Evolutionary conservation across 208 protist genomes (phyloP).

Genomic region (Leishmania martiniquensis): DNA sequence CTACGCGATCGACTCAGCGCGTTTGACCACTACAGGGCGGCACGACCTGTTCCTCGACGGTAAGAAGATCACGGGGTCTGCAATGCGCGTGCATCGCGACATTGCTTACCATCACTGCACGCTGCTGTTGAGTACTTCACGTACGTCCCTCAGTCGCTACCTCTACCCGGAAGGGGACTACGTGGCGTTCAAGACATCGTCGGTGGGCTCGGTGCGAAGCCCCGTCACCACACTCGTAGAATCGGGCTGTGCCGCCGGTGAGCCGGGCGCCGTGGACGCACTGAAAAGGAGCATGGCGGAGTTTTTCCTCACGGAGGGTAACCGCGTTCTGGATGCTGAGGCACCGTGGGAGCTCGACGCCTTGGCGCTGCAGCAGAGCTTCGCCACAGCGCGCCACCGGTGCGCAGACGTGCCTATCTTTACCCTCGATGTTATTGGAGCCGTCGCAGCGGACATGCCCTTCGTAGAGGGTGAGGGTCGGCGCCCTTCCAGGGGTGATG

Average conservation of each 20-base stretch:
- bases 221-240: conserved; percentile 72
- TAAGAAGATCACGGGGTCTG: conserved; percentile 86
- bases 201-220: conserved; percentile 69
- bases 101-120: conserved; percentile 90
- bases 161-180: conserved; percentile 61
- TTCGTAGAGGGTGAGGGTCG: conserved; percentile 59
- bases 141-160: conserved; percentile 44
- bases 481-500: conserved; percentile 26
- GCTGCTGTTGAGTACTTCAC: conserved; percentile 63
- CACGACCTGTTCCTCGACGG: conserved; percentile 87
- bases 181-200: conserved; percentile 47
- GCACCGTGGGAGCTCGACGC: conserved; percentile 42
- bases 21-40: conserved; percentile 68
- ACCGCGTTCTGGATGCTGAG: conserved; percentile 30
- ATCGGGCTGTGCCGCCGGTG: conserved; percentile 1
- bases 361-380: not conserved
- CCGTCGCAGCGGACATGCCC: conserved; percentile 31
- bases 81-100: conserved; percentile 88
- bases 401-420: not conserved
- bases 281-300: conserved; percentile 29
- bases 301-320: conserved; percentile 50
- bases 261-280: conserved; percentile 14
- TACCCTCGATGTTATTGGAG: conserved; percentile 8
- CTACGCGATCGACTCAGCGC: conserved; percentile 39
- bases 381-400: not conserved